A percentile compares a stretch with the other conserved stretches of the same genome.
These are phyloP conservation scores for Mycena sanguinolenta DNA, from an alignment of 768 basidiomycete species.

Conservation along the genomic window DNA sequence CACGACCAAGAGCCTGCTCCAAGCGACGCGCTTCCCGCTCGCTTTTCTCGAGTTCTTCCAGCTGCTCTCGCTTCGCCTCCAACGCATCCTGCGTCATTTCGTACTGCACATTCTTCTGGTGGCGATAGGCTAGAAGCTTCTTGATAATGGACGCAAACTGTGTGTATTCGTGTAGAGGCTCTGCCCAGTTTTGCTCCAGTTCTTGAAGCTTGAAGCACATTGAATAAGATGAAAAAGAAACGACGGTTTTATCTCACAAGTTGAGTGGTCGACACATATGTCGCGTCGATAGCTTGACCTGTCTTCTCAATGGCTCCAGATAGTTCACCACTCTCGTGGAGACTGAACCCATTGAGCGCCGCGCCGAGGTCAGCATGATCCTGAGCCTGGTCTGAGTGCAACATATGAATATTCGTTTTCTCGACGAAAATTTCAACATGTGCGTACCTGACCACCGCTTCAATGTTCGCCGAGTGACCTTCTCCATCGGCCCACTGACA, in stretches of 20 bases:
- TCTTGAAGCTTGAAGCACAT: conserved; percentile 79
- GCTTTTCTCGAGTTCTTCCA: conserved; percentile 93
- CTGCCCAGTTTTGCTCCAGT: conserved; percentile 94
- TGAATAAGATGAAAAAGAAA: conserved; percentile 20
- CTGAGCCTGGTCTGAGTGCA: conserved; percentile 75
- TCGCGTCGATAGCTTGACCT: conserved; percentile 95
- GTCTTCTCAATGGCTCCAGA: conserved; percentile 95
- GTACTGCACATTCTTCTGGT: conserved; percentile 97
- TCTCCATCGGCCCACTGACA: conserved; percentile 93
- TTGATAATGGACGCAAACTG: conserved; percentile 97
- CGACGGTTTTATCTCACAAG: conserved; percentile 66
- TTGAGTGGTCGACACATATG: conserved; percentile 92
- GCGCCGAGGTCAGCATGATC: conserved; percentile 95
- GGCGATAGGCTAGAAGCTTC: conserved; percentile 92
- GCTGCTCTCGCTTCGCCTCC: conserved; percentile 83
- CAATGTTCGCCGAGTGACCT: conserved; percentile 90
- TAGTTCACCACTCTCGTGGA: conserved; percentile 83
- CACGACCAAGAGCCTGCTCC: conserved; percentile 85
- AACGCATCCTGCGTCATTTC: conserved; percentile 96
- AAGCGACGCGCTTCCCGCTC: conserved; percentile 92
- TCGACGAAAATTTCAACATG: conserved; percentile 18
- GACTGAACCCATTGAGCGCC: conserved; percentile 91
- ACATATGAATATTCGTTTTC: conserved; percentile 18
- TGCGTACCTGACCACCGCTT: conserved; percentile 93
- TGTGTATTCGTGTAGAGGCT: conserved; percentile 94